These are phyloP conservation scores for Kwoniella dendrophila DNA, from an alignment of 768 basidiomycete species.

Conservation along the genomic window DNA sequence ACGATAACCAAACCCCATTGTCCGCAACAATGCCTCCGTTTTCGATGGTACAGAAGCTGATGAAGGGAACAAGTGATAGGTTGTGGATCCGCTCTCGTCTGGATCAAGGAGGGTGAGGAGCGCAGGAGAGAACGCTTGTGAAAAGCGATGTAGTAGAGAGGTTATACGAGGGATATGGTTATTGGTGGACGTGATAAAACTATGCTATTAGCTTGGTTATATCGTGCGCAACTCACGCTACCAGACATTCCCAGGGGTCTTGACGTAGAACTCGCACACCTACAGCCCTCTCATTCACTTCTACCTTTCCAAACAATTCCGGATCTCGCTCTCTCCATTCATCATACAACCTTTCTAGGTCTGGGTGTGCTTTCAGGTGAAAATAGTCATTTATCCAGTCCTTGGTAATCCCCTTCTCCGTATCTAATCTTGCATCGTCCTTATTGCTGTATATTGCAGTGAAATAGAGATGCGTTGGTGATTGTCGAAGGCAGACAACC, in stretches of 20 bases:
- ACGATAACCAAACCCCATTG: constrained; percentile 92
- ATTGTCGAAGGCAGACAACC: constrained; percentile 53
- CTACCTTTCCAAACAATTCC: constrained; percentile 66
- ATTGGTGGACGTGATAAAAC: constrained; percentile 97
- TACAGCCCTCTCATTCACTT: constrained; percentile 63
- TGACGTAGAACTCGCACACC: constrained; percentile 88
- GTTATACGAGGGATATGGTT: constrained; percentile 95
- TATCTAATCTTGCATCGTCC: constrained; percentile 7
- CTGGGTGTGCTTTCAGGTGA: constrained; percentile 68
- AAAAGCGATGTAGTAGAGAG: constrained; percentile 84
- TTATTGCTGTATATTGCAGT: constrained; percentile 38
- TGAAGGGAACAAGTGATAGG: constrained; percentile 81
- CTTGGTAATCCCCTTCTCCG: constrained; percentile 15
- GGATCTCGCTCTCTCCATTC: constrained; percentile 74
- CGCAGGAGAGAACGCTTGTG: constrained; percentile 71
- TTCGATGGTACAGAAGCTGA: constrained; percentile 58
- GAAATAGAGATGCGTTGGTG: constrained; percentile 40
- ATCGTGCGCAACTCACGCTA: constrained; percentile 68
- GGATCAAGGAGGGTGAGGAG: constrained; percentile 62
- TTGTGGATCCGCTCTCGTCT: constrained; percentile 26
- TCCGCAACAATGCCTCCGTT: constrained; percentile 65
- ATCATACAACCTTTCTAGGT: constrained; percentile 70
- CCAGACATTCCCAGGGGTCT: constrained; percentile 92
- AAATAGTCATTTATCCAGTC: constrained; percentile 77
- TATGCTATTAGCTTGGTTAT: constrained; percentile 52